Conservation (phyloP, 1,284 basidiomycete species). For the Takashimella tepidaria region DNA sequence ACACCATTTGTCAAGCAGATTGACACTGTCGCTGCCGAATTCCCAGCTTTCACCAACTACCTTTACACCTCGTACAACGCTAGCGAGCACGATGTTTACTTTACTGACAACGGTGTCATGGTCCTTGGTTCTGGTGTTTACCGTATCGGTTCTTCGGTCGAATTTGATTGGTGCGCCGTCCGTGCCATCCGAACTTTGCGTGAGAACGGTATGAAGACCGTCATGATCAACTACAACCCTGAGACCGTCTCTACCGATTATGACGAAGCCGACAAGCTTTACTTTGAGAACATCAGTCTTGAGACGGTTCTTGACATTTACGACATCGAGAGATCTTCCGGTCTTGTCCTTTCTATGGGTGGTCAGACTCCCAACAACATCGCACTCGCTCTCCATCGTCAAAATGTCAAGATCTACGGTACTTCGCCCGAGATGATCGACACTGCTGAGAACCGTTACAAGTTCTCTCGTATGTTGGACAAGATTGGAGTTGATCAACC, state of each 20-base stretch:
- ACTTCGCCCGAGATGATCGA: constrained; percentile 99
- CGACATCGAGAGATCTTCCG: constrained; percentile 80
- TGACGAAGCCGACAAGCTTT: constrained; percentile 95
- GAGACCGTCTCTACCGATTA: constrained; percentile 99
- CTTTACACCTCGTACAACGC: constrained; percentile 98
- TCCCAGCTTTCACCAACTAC: constrained; percentile 98
- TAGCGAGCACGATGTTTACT: constrained; percentile 81
- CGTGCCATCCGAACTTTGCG: constrained; percentile 92
- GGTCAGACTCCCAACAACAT: constrained; percentile 99
- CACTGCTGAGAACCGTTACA: constrained; percentile 98
- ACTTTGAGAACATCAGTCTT: constrained; percentile 97
- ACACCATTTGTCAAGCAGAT: constrained; percentile 97
- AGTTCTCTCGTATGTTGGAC: constrained; percentile 96
- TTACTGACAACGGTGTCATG: constrained; percentile 90
- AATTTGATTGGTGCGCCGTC: constrained; percentile 99
- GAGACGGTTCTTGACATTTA: constrained; percentile 98
- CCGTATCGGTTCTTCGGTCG: constrained; percentile 96
- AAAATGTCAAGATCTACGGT: constrained; percentile 96
- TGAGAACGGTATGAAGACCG: constrained; percentile 87
- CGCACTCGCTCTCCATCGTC: constrained; percentile 83
- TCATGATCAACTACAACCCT: constrained; percentile 99
- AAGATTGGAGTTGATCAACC: constrained; percentile 98
- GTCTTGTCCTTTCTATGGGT: constrained; percentile 96
- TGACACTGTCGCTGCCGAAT: constrained; percentile 97
- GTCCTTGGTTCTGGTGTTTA: constrained; percentile 98